These are phyloP conservation scores for Phytopythium montanum DNA, from an alignment of 352 stramenopile species.

Conservation along the genomic window DNA sequence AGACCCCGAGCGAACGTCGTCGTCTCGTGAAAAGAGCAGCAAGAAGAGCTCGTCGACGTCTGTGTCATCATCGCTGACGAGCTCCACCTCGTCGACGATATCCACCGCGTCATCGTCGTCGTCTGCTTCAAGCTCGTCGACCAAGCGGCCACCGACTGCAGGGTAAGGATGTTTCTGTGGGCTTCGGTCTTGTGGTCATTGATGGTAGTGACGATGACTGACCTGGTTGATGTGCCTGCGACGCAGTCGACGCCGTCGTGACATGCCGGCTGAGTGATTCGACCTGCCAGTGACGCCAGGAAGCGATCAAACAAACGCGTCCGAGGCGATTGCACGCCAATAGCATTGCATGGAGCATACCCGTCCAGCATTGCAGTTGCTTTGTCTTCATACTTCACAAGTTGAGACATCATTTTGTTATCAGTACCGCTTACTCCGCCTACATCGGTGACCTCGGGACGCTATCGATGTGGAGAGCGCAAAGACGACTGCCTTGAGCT, in stretches of 20 bases:
- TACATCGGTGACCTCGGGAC: neutral
- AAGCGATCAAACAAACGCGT: neutral
- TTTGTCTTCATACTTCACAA: too few relatives aligned
- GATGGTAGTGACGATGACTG: neutral
- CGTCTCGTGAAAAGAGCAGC: slow-evolving; percentile 25
- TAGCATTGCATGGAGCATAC: too few relatives aligned
- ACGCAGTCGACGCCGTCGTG: slow-evolving; percentile 18
- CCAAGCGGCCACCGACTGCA: slow-evolving; percentile 50
- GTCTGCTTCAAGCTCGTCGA: slow-evolving; percentile 12
- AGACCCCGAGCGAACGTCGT: slow-evolving; percentile 19
- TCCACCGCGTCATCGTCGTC: neutral
- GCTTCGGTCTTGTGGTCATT: neutral
- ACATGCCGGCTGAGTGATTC: slow-evolving; percentile 17
- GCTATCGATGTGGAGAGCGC: neutral
- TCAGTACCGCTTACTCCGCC: too few relatives aligned
- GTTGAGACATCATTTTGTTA: too few relatives aligned
- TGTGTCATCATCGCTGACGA: neutral
- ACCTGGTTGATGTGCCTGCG: neutral
- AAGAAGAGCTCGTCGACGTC: slow-evolving; percentile 33
- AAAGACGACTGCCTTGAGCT: neutral
- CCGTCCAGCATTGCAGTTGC: too few relatives aligned
- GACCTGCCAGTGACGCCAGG: neutral
- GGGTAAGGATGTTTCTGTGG: slow-evolving; percentile 22
- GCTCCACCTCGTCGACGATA: neutral
- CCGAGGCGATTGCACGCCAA: too few relatives aligned